Conservation (phyloP, 345 rosid genomes). For the Salix suchowensis region DNA sequence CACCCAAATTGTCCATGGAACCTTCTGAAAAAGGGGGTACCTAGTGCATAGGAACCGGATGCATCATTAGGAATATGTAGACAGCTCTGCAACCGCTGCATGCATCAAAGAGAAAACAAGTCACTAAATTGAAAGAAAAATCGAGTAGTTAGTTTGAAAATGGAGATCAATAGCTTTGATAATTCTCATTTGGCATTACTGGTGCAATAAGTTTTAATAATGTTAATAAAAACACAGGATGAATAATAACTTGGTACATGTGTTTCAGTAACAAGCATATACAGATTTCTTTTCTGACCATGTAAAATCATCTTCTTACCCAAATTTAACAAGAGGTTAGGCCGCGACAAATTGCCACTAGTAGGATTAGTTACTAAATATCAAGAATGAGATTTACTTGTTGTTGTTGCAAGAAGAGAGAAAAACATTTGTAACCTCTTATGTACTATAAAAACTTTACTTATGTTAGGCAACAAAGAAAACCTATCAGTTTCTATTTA, state of each 20-base stretch:
- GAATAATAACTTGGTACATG: not conserved
- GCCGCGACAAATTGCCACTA: no score
- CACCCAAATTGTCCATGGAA: no score
- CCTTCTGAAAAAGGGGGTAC: constrained; percentile 6
- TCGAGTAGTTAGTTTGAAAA: not conserved
- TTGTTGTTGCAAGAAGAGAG: not conserved
- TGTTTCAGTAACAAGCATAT: not conserved
- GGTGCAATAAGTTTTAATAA: not conserved
- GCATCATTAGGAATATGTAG: constrained; percentile 78
- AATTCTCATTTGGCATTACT: not conserved
- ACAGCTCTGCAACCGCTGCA: constrained; percentile 76
- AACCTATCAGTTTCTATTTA: not conserved
- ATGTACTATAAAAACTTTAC: not conserved
- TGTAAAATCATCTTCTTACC: no score
- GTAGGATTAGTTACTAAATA: no score
- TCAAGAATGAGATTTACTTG: not conserved
- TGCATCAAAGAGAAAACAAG: constrained; percentile 34
- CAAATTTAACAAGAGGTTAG: no score
- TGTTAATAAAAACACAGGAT: not conserved
- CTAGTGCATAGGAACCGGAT: constrained; percentile 16
- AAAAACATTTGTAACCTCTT: not conserved
- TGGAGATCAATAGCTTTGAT: not conserved
- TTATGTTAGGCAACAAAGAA: not conserved
- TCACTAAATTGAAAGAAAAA: not conserved
- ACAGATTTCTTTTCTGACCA: no score